Evolutionary conservation across 2,329 filamentous ascomycete genomes (phyloP), one percentile per base, ranked within the genome.

Genomic region (Incumbomyces delicatus): DNA sequence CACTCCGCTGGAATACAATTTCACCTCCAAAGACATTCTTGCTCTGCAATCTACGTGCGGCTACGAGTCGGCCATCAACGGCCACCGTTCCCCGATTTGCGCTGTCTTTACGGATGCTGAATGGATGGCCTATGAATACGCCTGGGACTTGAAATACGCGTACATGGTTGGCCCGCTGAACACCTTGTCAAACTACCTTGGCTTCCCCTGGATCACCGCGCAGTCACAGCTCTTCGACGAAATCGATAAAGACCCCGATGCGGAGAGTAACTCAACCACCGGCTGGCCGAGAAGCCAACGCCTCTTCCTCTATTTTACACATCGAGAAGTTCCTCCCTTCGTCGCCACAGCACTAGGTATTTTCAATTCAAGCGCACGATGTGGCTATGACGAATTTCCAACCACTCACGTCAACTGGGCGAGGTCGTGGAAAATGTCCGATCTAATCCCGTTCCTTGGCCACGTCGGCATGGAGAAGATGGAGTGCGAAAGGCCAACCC

Each of bases 1-100:
- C 36, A 50, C 42, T 3, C 50, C 52, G 5, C 69, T 83, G 22
- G 72, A 71, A 1, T 69, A 83, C 30, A 72, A 71, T 1, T 68
- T 83, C 30, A 71, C 68, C 0, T 63, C 71, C 29, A 63, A 61
- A 1, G 77, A 83, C 48, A 66, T 80, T 35, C 67, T 65, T 6
- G 71, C 74, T 37, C 78, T 85, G 41, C 79, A 80, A 0, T 83
- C 85, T 54, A 68, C 84, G n/a, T 86, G 81, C 54, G 81, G 79
- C 3, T 85, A 82, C 49, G 81, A 86, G 56, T 78, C 74, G 2
- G 81, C 85, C 56, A 83, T 85, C 52, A 77, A 70, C 0, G 80
- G 81, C 1, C 65, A 63, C 1, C 60, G 76, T 3, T 82, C 77
- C 3, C 76, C 79, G 0, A 84, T 77, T 66, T 85, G 81, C 58